Percentiles rank a stretch among this genome's conserved stretches.
Conservation (phyloP, 1,139 yeast genomes). For the Diutina scorzettiae region DNA sequence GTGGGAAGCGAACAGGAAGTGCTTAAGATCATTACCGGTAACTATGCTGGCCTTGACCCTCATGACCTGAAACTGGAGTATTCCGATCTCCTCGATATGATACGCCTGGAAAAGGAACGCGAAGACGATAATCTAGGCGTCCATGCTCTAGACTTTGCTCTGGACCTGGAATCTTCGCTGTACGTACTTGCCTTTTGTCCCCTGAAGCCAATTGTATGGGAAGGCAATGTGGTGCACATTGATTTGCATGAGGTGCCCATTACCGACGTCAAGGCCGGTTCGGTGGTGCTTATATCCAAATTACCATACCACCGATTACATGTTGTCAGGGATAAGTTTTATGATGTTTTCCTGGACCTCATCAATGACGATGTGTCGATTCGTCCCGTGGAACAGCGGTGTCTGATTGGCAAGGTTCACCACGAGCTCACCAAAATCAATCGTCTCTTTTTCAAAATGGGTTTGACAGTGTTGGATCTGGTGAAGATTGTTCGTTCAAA, state of each 20-base stretch:
- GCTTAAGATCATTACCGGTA: slow-evolving; percentile 30
- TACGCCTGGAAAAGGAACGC: slow-evolving; percentile 9
- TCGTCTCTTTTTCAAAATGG: slow-evolving; percentile 56
- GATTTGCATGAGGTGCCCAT: slow-evolving; percentile 35
- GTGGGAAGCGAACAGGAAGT: slow-evolving; percentile 32
- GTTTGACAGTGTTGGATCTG: slow-evolving; percentile 56
- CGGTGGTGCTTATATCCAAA: slow-evolving; percentile 52
- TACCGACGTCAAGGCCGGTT: slow-evolving; percentile 50
- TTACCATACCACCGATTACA: slow-evolving; percentile 28
- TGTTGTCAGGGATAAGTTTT: slow-evolving; percentile 29
- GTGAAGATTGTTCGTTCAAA: slow-evolving; percentile 42
- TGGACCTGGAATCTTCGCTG: slow-evolving; percentile 28
- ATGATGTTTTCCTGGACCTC: slow-evolving; percentile 15
- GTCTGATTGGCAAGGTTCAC: slow-evolving; percentile 67
- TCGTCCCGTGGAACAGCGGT: slow-evolving; percentile 44
- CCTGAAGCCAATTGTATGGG: slow-evolving; percentile 83
- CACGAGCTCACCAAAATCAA: slow-evolving; percentile 59
- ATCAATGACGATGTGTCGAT: slow-evolving; percentile 27
- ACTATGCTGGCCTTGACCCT: slow-evolving; percentile 29
- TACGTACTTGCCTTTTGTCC: slow-evolving; percentile 72
- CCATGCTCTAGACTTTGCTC: neutral
- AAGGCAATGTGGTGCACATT: slow-evolving; percentile 60
- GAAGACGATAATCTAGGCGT: slow-evolving; percentile 4
- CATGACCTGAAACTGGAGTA: slow-evolving; percentile 18
- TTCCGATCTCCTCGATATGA: slow-evolving; percentile 17